Base-by-base conservation (phyloP, 225 moss, liverwort and hornwort genomes). In the Physcomitrellopsis africana region DNA sequence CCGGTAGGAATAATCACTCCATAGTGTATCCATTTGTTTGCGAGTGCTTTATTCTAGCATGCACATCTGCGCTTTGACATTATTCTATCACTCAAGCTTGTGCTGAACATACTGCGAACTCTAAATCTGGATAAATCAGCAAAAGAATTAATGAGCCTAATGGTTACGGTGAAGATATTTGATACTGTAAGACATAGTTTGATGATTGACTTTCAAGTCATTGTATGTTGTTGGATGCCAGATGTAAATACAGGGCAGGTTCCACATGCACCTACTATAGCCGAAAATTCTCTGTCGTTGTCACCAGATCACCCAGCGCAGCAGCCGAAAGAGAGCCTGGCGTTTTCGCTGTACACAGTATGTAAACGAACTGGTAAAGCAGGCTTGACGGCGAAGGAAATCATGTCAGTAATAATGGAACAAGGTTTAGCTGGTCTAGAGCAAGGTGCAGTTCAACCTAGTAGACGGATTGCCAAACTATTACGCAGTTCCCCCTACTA, bases 321-420 rank as follows among this genome's bases (percentile, higher is more conserved):
- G 65, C 86, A 86, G 78, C 59, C 65, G 48, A 76, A 78, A 67
- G 73, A 81, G n/a, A 83, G 83, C 53, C 67, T 89, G 43, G 64
- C 15, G 2, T 86, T 74, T 57, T 81, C 86, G 12, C 32, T 86
- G 16, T 77, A 89, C 52, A 76, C 77, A 16, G 74, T 81, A 1
- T 74, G 70, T 59, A 67, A 53, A 18, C 62, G 70, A 77, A 79
- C 79, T 17, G 83, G 88, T 51, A 79, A 64, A 60, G 56, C 67
- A 26, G 88, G 88, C n/a, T 74, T 83, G 20, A 89, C 83, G 43
- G 79, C 88, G 11, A 77, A 81, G 29, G 86, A 89, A 66, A 86
- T 76, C 42, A 75, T 86, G 55, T 76, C 86, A 15, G 46, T 69
- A 17, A 70, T 89, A 16, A 13, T 76, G 51, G 62, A 74, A 52